Evolutionary conservation across 2,329 filamentous ascomycete genomes (phyloP), one percentile per base, ranked within the genome.

Genomic region (Ceratocystis ficicola): DNA sequence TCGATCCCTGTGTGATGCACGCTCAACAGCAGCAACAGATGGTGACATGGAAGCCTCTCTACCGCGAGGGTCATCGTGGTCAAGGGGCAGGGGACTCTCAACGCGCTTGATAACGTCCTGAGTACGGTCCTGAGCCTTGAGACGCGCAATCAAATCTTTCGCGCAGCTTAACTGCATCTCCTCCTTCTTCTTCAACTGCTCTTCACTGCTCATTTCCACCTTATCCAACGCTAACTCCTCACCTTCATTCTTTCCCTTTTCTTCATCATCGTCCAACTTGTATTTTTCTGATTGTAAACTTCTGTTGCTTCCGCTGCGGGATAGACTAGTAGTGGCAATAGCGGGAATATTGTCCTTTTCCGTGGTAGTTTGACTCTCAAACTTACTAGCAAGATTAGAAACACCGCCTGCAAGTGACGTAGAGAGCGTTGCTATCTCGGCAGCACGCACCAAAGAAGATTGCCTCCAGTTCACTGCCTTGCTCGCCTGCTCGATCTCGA

Each of bases 341-440:
- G 41, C 22, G 15, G 59, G 36, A 41, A 41, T 7, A 12, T 63
- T 50, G 17, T 32, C 61, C 17, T 25, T 25, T n/a, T 63, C 48
- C 25, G 17, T 15, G n/a, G 28, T 25, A 7, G 57, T 17, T 46
- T 65, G 65, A 36, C 68, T 72, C 22, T 72, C 73, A 68, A 74
- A 74, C 66, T 73, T 75, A 65, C 75, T 72, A 36, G 73, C 72
- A 57, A 76, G 70, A 41, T 74, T 70, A n/a, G 74, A 71, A 20
- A 74, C 73, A 25, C 73, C 74, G 17, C 73, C 74, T 2, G 62
- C 55, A 48, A 70, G 66, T 10, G 70, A 72, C 65, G 69, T 71
- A 64, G 68, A 72, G 66, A 68, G 72, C 68, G 69, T 70, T 65
- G 68, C 72, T 68, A 63, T 70, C 63, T 68, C 62, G 25, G 36